These are phyloP conservation scores for Sphagnum tenellum DNA, from an alignment of 225 moss, liverwort and hornwort species.

Conservation along the genomic window DNA sequence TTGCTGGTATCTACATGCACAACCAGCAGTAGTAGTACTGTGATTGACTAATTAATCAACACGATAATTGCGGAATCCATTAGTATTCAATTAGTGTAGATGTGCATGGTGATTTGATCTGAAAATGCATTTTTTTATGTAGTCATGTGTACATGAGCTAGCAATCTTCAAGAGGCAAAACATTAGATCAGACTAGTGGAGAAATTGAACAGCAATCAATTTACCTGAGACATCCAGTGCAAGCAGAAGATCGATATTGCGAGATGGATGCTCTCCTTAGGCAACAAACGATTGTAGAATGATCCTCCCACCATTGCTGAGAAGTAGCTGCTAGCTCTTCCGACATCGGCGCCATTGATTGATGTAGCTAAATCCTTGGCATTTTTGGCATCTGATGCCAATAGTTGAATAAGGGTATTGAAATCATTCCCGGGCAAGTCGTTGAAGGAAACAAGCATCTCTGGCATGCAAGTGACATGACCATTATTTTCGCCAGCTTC, in stretches of 20 bases:
- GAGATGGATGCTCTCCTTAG: constrained; percentile 1
- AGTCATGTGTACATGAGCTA: background rate
- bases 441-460: constrained; percentile 1
- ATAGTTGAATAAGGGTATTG: constrained; percentile 5
- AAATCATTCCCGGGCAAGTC: constrained; percentile 5
- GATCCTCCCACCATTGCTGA: background rate
- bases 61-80: too few relatives aligned
- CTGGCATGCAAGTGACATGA: background rate
- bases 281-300: constrained; percentile 5
- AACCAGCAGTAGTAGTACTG: too few relatives aligned
- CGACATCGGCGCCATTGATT: background rate
- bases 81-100: background rate
- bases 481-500: background rate
- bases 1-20: constrained; percentile 8
- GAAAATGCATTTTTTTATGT: too few relatives aligned
- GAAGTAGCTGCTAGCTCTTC: background rate
- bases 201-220: too few relatives aligned
- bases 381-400: background rate
- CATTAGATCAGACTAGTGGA: background rate
- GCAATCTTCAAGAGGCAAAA: too few relatives aligned
- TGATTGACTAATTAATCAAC: too few relatives aligned
- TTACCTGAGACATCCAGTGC: constrained; percentile 3
- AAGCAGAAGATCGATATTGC: background rate
- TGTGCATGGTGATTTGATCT: too few relatives aligned
- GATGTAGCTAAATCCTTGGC: background rate